These are phyloP conservation scores for Luzula sylvatica DNA, from an alignment of 176 grass and related monocot species.

Conservation along the genomic window DNA sequence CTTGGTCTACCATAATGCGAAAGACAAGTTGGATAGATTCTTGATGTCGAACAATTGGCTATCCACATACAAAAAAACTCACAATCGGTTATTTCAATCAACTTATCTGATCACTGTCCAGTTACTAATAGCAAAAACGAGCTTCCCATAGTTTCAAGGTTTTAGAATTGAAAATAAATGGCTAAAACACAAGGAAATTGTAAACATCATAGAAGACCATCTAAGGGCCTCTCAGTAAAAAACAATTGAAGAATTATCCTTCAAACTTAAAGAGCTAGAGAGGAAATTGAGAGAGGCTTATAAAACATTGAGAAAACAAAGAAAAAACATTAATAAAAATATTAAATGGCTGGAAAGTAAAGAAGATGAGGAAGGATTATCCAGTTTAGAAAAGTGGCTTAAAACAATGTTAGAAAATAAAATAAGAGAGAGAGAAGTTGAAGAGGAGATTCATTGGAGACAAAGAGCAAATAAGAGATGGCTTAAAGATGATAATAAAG, in stretches of 20 bases:
- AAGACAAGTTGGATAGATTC: too few species aligned
- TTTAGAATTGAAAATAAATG: background rate
- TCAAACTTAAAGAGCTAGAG: background rate
- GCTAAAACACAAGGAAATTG: too few species aligned
- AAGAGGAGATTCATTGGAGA: too few species aligned
- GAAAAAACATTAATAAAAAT: background rate
- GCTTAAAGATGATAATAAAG: background rate
- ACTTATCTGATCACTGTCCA: background rate
- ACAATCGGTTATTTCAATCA: background rate
- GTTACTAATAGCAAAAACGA: background rate
- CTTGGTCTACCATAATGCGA: too few species aligned
- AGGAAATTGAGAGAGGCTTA: background rate
- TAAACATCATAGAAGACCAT: too few species aligned
- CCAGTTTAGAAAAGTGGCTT: background rate
- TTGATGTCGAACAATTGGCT: too few species aligned
- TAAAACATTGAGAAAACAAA: background rate
- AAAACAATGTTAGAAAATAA: background rate
- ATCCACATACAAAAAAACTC: background rate
- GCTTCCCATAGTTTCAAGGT: background rate
- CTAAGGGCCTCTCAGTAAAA: too few species aligned
- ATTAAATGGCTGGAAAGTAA: background rate
- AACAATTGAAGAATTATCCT: too few species aligned
- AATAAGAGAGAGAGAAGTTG: too few species aligned
- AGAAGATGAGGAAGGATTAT: background rate
- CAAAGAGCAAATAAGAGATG: too few species aligned